Evolutionary conservation across 345 rosid species (phyloP).

Genomic region (Salix arbutifolia): DNA sequence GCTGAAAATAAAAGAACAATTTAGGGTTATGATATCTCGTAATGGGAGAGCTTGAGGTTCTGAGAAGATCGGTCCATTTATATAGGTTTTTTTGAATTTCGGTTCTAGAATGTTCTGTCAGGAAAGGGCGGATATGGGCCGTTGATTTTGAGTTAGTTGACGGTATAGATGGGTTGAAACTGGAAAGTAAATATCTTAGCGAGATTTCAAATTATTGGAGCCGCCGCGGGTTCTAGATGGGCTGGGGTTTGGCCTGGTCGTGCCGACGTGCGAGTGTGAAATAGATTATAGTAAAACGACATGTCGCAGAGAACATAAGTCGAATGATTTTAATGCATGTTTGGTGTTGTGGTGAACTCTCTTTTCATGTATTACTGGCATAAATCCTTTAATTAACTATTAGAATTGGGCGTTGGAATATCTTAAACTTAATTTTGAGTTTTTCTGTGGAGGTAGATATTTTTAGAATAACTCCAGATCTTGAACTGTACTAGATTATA

Average conservation of each 20-base stretch:
- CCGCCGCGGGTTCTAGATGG: not conserved
- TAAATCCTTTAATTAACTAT: too few relatives aligned
- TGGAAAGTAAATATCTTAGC: not conserved
- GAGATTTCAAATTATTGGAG: not conserved
- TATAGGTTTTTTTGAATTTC: not conserved
- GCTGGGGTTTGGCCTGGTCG: not conserved
- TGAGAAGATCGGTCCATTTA: not conserved
- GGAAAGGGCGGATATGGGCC: conserved; percentile 3
- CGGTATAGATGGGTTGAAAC: conserved; percentile 3
- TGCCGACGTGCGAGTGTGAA: not conserved
- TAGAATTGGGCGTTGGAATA: too few relatives aligned
- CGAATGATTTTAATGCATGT: not conserved
- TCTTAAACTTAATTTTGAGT: too few relatives aligned
- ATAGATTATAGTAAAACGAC: not conserved
- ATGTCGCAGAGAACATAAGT: not conserved
- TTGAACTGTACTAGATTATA: too few relatives aligned
- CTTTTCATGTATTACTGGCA: too few relatives aligned
- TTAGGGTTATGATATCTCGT: too few relatives aligned
- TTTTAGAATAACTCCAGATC: too few relatives aligned
- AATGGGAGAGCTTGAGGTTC: not conserved
- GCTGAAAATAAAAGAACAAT: too few relatives aligned
- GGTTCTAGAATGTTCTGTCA: conserved; percentile 30
- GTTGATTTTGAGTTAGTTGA: conserved; percentile 7
- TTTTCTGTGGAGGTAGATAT: too few relatives aligned
- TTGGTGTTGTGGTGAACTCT: not conserved